A percentile compares a stretch with the other conserved stretches of the same genome.
These are phyloP conservation scores for Torulaspora quercuum DNA, from an alignment of 805 yeast species.

Conservation along the genomic window DNA sequence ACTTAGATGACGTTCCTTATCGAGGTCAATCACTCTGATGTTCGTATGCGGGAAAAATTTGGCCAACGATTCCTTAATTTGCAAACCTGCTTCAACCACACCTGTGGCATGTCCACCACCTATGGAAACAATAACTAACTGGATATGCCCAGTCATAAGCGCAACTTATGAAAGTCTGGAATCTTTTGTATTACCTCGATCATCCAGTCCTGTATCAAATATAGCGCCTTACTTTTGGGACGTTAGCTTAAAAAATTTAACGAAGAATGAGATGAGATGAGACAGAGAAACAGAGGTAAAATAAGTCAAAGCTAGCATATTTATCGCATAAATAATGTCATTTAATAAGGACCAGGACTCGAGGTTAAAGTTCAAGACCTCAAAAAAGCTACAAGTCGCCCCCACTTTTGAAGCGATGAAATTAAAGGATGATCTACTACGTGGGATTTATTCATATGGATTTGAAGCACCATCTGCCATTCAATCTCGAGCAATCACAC, in stretches of 20 bases:
- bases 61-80: constrained; percentile 37
- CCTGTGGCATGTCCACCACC: constrained; percentile 37
- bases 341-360: constrained; percentile 58
- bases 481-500: constrained; percentile 94
- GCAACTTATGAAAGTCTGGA: too few species aligned
- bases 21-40: constrained; percentile 44
- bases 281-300: too few species aligned
- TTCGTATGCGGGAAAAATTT: constrained; percentile 25
- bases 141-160: constrained; percentile 14
- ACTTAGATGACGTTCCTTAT: constrained; percentile 20
- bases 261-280: constrained; percentile 8
- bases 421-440: constrained; percentile 56
- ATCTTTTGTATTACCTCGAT: too few species aligned
- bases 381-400: constrained; percentile 51
- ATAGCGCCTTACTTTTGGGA: constrained; percentile 1
- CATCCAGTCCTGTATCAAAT: too few species aligned
- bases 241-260: constrained; percentile 6
- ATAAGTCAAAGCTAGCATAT: too few species aligned
- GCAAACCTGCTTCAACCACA: constrained; percentile 33
- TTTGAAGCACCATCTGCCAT: constrained; percentile 95
- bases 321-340: constrained; percentile 49
- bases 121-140: constrained; percentile 22
- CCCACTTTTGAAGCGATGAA: constrained; percentile 71
- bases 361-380: constrained; percentile 58
- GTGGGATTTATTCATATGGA: constrained; percentile 80